Percentiles rank a stretch among this genome's conserved stretches.
Evolutionary conservation across 768 basidiomycete genomes (phyloP).

Genomic region (Tephrocybe sp.): DNA sequence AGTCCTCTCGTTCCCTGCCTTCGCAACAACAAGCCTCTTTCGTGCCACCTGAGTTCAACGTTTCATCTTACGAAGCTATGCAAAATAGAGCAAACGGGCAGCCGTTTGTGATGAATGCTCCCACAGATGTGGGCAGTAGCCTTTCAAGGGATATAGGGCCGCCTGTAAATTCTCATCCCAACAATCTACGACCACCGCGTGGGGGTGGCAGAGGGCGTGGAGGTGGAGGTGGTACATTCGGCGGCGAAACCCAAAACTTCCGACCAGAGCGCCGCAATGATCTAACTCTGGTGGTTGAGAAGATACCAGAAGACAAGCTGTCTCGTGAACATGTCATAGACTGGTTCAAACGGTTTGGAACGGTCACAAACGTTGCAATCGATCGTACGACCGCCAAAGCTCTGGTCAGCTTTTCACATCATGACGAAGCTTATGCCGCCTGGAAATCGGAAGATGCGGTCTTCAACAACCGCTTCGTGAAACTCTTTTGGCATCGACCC

Average conservation of each 20-base stretch:
- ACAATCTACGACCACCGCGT: constrained; percentile 28
- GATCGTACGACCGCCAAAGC: constrained; percentile 75
- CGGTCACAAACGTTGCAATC: constrained; percentile 88
- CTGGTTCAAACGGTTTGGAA: constrained; percentile 92
- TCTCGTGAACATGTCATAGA: constrained; percentile 73
- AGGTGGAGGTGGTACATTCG: constrained; percentile 58
- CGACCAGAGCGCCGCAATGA: constrained; percentile 65
- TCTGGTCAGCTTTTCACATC: constrained; percentile 80
- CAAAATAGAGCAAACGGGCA: constrained; percentile 21
- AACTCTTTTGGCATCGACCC: constrained; percentile 93
- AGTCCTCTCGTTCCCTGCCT: constrained; percentile 20
- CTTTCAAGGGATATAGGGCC: constrained; percentile 33
- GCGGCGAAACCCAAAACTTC: constrained; percentile 63
- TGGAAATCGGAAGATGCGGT: constrained; percentile 96
- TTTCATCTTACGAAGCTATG: constrained; percentile 21
- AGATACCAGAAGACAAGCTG: constrained; percentile 85
- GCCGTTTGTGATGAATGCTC: constrained; percentile 21
- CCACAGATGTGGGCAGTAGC: constrained; percentile 31
- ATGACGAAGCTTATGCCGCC: constrained; percentile 81
- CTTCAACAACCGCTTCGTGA: constrained; percentile 91
- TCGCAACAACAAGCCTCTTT: constrained; percentile 16
- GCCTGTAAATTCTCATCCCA: constrained; percentile 22
- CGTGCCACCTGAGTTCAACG: constrained; percentile 12
- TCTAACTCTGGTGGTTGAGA: constrained; percentile 89
- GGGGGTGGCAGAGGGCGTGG: constrained; percentile 44